phyloP scores from a whole-genome alignment of 2,329 filamentous ascomycete genomes.

The Sarocladium oryzae region DNA sequence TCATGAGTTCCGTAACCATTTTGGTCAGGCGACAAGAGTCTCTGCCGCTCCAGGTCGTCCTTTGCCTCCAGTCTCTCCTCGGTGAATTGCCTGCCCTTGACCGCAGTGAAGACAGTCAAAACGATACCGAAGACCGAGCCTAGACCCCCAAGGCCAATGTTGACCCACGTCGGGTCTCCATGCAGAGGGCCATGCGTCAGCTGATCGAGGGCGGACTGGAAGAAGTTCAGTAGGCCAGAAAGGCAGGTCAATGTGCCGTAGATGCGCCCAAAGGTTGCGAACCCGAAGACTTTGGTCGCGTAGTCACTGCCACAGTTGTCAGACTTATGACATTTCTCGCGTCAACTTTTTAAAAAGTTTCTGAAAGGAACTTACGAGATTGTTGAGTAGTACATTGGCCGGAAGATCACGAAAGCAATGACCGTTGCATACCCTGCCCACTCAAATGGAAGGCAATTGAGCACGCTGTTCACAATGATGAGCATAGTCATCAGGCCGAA shows the following conservation, averaged over 20 bases:
- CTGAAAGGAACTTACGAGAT: conserved; percentile 49
- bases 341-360: too few species aligned
- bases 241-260: conserved; percentile 71
- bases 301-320: conserved; percentile 46
- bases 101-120: conserved; percentile 49
- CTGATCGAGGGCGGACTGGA: conserved; percentile 62
- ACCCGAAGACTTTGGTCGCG: conserved; percentile 73
- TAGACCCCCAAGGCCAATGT: conserved; percentile 46
- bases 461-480: conserved; percentile 51
- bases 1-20: neutral
- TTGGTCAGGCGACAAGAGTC: neutral
- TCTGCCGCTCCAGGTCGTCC: neutral
- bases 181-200: conserved; percentile 57
- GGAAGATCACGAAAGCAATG: conserved; percentile 61
- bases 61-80: neutral
- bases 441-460: conserved; percentile 57
- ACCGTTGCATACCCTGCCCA: conserved; percentile 63
- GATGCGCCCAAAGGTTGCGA: conserved; percentile 73
- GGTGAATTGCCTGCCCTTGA: conserved; percentile 14
- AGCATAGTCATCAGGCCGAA: conserved; percentile 51
- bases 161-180: conserved; percentile 58
- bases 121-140: conserved; percentile 49
- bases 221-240: conserved; percentile 65
- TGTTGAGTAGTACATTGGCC: conserved; percentile 71
- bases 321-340: too few species aligned